phyloP scores from a whole-genome alignment of 176 grass and related monocot genomes.

The Carex scoparia region DNA sequence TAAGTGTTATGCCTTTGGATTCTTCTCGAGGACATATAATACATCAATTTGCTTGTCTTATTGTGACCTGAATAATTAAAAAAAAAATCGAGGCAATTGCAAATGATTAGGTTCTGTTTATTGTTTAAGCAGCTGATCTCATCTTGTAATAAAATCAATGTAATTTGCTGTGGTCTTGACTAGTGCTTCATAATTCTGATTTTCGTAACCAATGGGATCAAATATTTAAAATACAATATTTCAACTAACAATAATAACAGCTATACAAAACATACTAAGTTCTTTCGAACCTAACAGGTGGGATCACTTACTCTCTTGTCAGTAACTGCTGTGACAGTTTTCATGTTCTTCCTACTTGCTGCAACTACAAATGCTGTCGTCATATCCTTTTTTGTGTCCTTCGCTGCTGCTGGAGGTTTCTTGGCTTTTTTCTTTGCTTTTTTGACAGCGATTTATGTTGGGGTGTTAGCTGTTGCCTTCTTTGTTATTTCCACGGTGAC shows the following conservation, averaged over 20 bases:
- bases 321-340: constrained; percentile 61
- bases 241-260: neutral
- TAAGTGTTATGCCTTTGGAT: neutral
- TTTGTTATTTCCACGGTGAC: constrained; percentile 55
- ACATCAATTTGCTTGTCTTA: neutral
- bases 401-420: constrained; percentile 81
- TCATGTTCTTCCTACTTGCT: constrained; percentile 68
- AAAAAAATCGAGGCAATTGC: neutral
- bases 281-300: constrained; percentile 40
- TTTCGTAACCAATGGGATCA: neutral
- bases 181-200: neutral
- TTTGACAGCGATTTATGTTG: constrained; percentile 65
- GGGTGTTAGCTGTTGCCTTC: constrained; percentile 55
- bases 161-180: neutral
- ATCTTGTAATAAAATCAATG: neutral
- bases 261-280: neutral
- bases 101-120: neutral
- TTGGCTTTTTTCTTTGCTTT: constrained; percentile 81
- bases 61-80: neutral
- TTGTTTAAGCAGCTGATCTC: neutral
- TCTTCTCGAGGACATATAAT: neutral
- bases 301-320: constrained; percentile 63
- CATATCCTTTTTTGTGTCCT: constrained; percentile 66
- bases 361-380: constrained; percentile 67
- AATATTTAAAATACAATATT: neutral